A percentile compares a stretch with the other conserved stretches of the same genome.
Evolutionary conservation across 352 stramenopile genomes (phyloP).

Genomic region (Phytopythium sindhum): DNA sequence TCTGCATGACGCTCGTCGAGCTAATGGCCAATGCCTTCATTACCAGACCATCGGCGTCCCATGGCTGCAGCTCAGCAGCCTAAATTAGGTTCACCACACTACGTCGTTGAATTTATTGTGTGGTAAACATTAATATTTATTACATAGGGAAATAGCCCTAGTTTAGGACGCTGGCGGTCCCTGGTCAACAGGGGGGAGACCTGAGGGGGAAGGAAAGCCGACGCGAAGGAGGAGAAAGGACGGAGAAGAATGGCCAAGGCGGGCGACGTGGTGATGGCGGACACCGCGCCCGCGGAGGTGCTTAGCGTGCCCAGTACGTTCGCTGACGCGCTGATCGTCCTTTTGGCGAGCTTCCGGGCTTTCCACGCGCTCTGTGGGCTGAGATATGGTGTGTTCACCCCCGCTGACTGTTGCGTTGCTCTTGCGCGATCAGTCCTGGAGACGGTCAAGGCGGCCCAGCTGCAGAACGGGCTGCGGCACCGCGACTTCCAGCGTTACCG

Average conservation of each 20-base stretch:
- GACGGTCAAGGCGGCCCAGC: constrained; percentile 86
- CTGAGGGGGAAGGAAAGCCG: neutral
- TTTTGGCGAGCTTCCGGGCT: neutral
- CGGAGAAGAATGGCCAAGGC: constrained; percentile 22
- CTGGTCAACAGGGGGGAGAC: neutral
- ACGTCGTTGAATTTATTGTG: too few species aligned
- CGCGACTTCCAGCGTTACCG: constrained; percentile 91
- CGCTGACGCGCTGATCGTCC: neutral
- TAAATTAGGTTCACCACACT: neutral
- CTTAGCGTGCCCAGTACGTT: constrained; percentile 50
- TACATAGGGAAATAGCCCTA: too few species aligned
- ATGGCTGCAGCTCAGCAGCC: neutral
- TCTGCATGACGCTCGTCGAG: constrained; percentile 51
- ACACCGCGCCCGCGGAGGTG: constrained; percentile 31
- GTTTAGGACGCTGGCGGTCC: too few species aligned
- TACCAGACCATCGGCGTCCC: constrained; percentile 26
- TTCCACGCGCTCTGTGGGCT: neutral
- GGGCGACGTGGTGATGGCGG: constrained; percentile 16
- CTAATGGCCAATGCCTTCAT: constrained; percentile 33
- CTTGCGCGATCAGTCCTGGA: constrained; percentile 52
- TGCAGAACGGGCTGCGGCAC: constrained; percentile 88
- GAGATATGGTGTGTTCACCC: neutral
- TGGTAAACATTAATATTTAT: too few species aligned
- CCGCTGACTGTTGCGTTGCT: neutral
- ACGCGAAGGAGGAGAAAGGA: neutral